Base-by-base conservation (phyloP, 257 asterid species). In the Forsythia viridissima region DNA sequence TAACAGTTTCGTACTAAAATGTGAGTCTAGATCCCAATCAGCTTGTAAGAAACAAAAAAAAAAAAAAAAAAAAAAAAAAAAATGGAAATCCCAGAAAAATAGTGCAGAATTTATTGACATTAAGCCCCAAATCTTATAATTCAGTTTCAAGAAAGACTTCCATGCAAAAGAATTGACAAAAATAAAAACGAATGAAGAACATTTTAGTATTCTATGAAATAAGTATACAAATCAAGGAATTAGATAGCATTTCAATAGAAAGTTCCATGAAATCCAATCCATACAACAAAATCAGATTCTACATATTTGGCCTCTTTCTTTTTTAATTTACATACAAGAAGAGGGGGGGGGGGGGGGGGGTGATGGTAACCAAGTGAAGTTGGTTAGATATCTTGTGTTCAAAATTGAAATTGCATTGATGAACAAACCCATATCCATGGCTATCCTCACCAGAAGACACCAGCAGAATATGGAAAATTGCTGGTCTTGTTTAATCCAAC, bases 391-490 rank as follows among this genome's bases (percentile, higher is more conserved):
- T 39, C 68, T n/a, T 66, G 76, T 20, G 37, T 71, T 63, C 51
- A 38, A 38, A 70, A 44, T 57, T 57, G 34, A 57, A 3, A 24
- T 16, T 20, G 43, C 11, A 4, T 42, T 30, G 20, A 51, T 4
- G 8, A 7, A 63, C 46, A 51, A 39, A 65, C 39, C 51, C 20
- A 69, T 55, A 44, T 46, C 71, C 80, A 52, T 40, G 21, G 18
- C 38, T 61, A 34, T 72, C 36, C 34, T 44, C 61, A 71, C 73
- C 43, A 70, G 63, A 61, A 52, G 77, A 78, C 37, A 55, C 88
- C 92, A 85, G 89, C 88, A 74, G 76, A 79, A 71, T 3, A 48
- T 34, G 77, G 86, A 83, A 91, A 85, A 86, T 78, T 76, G 85
- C 90, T 68, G 90, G 61, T 70, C 3, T 67, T 16, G 8, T 40